phyloP scores from a whole-genome alignment of 352 stramenopile species.

The Globisporangium emineosum region DNA sequence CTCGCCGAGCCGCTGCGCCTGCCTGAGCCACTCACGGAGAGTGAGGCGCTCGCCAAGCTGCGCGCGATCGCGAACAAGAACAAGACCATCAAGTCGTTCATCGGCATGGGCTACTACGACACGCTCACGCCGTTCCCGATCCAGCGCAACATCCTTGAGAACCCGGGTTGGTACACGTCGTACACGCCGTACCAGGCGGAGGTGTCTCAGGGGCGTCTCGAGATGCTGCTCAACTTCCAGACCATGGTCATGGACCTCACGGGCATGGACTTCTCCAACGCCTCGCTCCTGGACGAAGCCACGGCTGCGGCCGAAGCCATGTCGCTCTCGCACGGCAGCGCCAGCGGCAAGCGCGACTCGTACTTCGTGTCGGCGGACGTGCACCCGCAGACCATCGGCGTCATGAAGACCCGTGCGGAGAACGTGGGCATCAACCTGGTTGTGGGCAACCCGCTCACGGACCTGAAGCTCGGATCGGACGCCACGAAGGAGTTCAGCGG shows the following conservation, averaged over 20 bases:
- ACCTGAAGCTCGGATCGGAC: slow-evolving; percentile 84
- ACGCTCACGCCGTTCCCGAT: slow-evolving; percentile 95
- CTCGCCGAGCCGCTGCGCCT: slow-evolving; percentile 54
- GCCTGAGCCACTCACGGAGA: slow-evolving; percentile 87
- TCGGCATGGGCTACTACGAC: slow-evolving; percentile 98
- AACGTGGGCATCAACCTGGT: slow-evolving; percentile 93
- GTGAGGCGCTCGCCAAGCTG: slow-evolving; percentile 91
- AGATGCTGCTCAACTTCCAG: slow-evolving; percentile 99
- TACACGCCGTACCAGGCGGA: slow-evolving; percentile 99
- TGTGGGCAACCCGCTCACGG: slow-evolving; percentile 78
- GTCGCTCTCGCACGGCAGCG: slow-evolving; percentile 93
- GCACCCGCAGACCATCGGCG: slow-evolving; percentile 90
- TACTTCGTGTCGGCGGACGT: slow-evolving; percentile 96
- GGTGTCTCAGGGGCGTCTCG: slow-evolving; percentile 97
- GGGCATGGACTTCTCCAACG: slow-evolving; percentile 96
- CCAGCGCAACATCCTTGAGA: slow-evolving; percentile 97
- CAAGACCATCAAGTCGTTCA: slow-evolving; percentile 94
- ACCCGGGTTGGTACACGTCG: slow-evolving; percentile 98
- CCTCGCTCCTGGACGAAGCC: slow-evolving; percentile 98
- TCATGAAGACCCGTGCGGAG: slow-evolving; percentile 92
- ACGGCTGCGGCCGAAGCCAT: slow-evolving; percentile 98
- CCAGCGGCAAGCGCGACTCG: slow-evolving; percentile 92
- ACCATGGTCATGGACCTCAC: slow-evolving; percentile 97
- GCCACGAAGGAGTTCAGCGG: slow-evolving; percentile 88
- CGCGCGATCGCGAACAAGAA: slow-evolving; percentile 94